Evolutionary conservation across 306 rosid species (phyloP).

Genomic region (Fragaria ananassa): DNA sequence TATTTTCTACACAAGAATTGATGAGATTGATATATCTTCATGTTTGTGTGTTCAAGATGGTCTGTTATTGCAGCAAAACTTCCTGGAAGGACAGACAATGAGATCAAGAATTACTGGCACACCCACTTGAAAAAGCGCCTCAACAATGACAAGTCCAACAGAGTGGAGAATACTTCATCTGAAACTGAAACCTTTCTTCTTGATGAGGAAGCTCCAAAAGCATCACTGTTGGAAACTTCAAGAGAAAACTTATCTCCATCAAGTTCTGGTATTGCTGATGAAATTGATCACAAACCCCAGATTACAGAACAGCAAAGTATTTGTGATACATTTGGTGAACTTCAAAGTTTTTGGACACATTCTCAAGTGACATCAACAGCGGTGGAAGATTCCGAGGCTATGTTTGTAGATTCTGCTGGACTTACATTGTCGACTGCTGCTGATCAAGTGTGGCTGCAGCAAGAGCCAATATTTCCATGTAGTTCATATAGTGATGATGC

Average conservation of each 20-base stretch:
- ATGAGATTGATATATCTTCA: background rate
- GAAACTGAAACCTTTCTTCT: background rate
- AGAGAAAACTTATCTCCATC: background rate
- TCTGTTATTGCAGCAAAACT: constrained; percentile 39
- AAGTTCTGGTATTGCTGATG: background rate
- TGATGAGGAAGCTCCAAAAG: background rate
- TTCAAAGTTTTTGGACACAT: constrained; percentile 22
- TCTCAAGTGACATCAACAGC: background rate
- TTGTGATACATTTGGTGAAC: constrained; percentile 21
- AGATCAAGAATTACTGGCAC: constrained; percentile 42
- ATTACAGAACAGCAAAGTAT: background rate
- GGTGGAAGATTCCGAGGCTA: background rate
- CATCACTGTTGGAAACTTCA: background rate
- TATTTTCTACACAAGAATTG: background rate
- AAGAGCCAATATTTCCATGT: constrained; percentile 18
- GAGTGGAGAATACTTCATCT: background rate
- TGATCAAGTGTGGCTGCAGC: constrained; percentile 12
- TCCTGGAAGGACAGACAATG: constrained; percentile 44
- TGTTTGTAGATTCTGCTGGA: constrained; percentile 3
- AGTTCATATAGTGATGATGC: constrained; percentile 8
- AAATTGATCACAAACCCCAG: background rate
- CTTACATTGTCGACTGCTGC: background rate
- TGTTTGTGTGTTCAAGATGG: constrained; percentile 26
- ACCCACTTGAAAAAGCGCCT: constrained; percentile 29
- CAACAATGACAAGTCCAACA: background rate